Conservation (phyloP, 2,329 filamentous ascomycete genomes). For the Monosporascus sp. region DNA sequence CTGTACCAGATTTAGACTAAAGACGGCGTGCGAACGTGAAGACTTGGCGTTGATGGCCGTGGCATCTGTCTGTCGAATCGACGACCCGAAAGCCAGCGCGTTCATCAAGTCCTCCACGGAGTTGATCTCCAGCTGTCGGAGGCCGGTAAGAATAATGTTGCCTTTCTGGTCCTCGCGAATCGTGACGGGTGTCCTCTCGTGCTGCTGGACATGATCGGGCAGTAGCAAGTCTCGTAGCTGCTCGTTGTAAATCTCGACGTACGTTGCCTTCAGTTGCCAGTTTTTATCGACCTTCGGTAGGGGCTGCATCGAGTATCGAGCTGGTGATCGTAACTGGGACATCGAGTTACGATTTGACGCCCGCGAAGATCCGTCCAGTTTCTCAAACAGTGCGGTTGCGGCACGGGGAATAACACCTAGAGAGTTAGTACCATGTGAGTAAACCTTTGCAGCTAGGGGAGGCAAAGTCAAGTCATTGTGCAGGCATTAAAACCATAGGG, state of each 20-base stretch:
- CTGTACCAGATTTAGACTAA: conserved; percentile 89
- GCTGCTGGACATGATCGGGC: conserved; percentile 62
- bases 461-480: background rate
- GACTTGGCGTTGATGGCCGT: conserved; percentile 98
- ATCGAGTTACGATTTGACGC: conserved; percentile 59
- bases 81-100: conserved; percentile 86
- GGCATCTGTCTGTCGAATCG: conserved; percentile 92
- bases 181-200: conserved; percentile 74
- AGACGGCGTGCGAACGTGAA: conserved; percentile 94
- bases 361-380: conserved; percentile 56
- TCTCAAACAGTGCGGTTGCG: conserved; percentile 81
- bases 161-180: conserved; percentile 94
- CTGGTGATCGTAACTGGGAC: conserved; percentile 75
- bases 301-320: conserved; percentile 64
- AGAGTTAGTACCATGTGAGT: conserved; percentile 1
- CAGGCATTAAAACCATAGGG: background rate
- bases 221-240: conserved; percentile 85
- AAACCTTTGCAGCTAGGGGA: too few species aligned
- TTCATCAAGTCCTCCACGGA: conserved; percentile 87
- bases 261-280: conserved; percentile 91
- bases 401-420: conserved; percentile 95
- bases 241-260: conserved; percentile 98
- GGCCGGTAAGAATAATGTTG: conserved; percentile 86
- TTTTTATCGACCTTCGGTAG: conserved; percentile 58
- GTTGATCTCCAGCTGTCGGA: conserved; percentile 83